Evolutionary conservation across 2,329 filamentous ascomycete genomes (phyloP).

Genomic region (Paecilomyces dactylethromorphus): DNA sequence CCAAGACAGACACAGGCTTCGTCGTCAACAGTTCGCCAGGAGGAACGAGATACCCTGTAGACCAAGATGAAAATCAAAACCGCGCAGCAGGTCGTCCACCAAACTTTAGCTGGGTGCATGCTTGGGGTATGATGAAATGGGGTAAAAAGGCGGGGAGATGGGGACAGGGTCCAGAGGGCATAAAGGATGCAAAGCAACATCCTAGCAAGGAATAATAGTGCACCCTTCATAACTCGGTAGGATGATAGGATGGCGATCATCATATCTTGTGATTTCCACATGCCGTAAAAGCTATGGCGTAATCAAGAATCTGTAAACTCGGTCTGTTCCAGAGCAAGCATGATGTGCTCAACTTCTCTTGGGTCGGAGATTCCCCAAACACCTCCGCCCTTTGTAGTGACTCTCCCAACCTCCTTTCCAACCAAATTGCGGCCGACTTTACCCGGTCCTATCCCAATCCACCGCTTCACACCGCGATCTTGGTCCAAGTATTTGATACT

Average conservation of each 20-base stretch:
- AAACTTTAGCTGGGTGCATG: conserved; percentile 47
- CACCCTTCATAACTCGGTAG: neutral
- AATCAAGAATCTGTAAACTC: conserved; percentile 24
- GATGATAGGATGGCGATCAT: neutral
- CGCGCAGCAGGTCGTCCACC: conserved; percentile 29
- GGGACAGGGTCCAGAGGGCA: conserved; percentile 44
- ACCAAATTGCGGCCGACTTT: conserved; percentile 92
- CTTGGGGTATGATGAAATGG: conserved; percentile 49
- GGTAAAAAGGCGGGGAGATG: conserved; percentile 48
- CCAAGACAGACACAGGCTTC: neutral
- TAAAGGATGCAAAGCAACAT: neutral
- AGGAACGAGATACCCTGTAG: too few relatives aligned
- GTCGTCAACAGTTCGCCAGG: neutral
- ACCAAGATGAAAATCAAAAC: neutral
- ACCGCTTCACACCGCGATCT: conserved; percentile 70
- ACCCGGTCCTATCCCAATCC: conserved; percentile 88
- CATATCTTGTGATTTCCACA: neutral
- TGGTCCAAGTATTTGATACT: conserved; percentile 85
- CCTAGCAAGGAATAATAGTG: neutral
- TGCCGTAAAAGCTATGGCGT: neutral
- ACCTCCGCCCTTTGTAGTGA: conserved; percentile 76
- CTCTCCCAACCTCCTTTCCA: conserved; percentile 85
- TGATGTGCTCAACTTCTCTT: conserved; percentile 63
- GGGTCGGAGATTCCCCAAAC: conserved; percentile 89
- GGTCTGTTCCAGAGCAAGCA: conserved; percentile 61